Evolutionary conservation across 2,329 filamentous ascomycete species (phyloP).

Genomic region (Ophiocordyceps polyrhachis-furcata): DNA sequence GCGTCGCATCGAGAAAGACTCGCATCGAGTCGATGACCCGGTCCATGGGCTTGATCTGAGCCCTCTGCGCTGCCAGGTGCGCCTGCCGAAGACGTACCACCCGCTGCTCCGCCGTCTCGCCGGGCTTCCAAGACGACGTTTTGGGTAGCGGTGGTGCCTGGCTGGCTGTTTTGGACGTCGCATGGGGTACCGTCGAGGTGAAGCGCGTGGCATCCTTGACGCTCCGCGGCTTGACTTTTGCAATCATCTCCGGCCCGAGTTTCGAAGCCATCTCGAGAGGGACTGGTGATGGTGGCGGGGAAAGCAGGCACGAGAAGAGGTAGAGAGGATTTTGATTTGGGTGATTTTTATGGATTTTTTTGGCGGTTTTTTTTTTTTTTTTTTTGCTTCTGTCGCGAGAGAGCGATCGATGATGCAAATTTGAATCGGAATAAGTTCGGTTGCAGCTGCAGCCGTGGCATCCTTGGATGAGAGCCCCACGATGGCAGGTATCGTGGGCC

Average conservation of each 20-base stretch:
- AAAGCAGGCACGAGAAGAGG: neutral
- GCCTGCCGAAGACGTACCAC: conserved; percentile 50
- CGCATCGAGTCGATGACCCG: conserved; percentile 27
- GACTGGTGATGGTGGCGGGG: neutral
- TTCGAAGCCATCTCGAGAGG: neutral
- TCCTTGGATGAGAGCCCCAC: neutral
- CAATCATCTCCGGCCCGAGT: conserved; percentile 15
- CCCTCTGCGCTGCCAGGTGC: conserved; percentile 45
- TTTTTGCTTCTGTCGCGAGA: conserved; percentile 16
- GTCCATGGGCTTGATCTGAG: conserved; percentile 34
- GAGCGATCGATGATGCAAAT: conserved; percentile 9
- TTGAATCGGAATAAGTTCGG: conserved; percentile 18
- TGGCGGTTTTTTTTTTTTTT: neutral
- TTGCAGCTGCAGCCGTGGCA: conserved; percentile 6
- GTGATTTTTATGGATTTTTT: neutral
- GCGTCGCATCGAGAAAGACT: conserved; percentile 34
- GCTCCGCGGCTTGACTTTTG: conserved; percentile 39
- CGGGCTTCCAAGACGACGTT: conserved; percentile 9
- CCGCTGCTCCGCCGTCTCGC: conserved; percentile 50
- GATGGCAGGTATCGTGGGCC: neutral
- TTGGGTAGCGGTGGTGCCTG: conserved; percentile 12
- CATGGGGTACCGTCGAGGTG: conserved; percentile 37
- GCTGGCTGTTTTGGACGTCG: conserved; percentile 37
- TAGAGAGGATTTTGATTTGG: neutral
- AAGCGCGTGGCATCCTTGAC: conserved; percentile 65